phyloP scores from a whole-genome alignment of 306 rosid genomes.

The Ammopiptanthus mongolicus region DNA sequence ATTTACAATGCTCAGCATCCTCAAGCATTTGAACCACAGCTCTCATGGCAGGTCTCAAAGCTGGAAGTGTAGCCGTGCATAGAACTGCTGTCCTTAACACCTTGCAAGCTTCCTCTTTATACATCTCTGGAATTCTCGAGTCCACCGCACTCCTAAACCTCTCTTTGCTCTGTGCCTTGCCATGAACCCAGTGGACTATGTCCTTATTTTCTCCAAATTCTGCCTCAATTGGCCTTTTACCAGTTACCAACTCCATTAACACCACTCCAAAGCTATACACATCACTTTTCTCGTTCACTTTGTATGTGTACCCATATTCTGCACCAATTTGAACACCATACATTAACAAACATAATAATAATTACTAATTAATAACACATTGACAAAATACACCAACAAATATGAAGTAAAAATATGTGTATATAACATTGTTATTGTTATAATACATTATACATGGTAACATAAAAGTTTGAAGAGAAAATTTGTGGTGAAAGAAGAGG shows the following conservation, averaged over 20 bases:
- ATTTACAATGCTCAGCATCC: constrained; percentile 57
- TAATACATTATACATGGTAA: no score
- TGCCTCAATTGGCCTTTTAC: constrained; percentile 72
- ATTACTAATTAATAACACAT: no score
- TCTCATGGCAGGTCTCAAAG: constrained; percentile 76
- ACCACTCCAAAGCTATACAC: constrained; percentile 96
- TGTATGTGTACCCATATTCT: constrained; percentile 86
- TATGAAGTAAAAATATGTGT: no score
- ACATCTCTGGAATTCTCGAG: constrained; percentile 40
- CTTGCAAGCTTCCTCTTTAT: constrained; percentile 63
- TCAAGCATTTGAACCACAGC: constrained; percentile 81
- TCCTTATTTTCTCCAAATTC: constrained; percentile 78
- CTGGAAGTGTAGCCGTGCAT: constrained; percentile 63
- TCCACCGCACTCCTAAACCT: constrained; percentile 49
- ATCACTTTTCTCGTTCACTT: constrained; percentile 86
- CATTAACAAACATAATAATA: not conserved
- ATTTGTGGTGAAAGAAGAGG: not conserved
- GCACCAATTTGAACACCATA: constrained; percentile 9
- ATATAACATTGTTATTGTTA: no score
- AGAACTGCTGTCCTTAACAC: constrained; percentile 63
- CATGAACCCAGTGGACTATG: constrained; percentile 69
- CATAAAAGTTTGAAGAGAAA: not conserved
- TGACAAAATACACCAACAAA: no score
- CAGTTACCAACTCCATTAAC: constrained; percentile 74
- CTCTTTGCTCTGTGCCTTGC: constrained; percentile 48